Evolutionary conservation across 305 asterid genomes (phyloP).

Genomic region (Solanum chacoense): DNA sequence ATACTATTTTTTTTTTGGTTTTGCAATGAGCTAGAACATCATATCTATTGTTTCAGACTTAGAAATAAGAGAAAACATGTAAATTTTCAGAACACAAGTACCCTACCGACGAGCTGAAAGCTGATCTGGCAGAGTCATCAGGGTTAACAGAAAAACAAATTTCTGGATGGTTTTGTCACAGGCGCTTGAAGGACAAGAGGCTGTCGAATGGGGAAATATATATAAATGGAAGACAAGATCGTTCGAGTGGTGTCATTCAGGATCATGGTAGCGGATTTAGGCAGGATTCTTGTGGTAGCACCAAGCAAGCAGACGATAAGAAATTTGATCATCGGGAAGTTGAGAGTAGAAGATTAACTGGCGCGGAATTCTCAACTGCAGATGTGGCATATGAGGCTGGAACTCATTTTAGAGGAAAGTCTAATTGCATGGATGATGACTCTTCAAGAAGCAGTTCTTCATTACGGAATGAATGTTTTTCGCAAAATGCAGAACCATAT

Average conservation of each 20-base stretch:
- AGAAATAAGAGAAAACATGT: neutral
- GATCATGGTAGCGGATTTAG: slow-evolving; percentile 73
- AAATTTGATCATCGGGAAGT: slow-evolving; percentile 53
- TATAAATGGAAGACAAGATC: slow-evolving; percentile 45
- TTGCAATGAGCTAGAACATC: neutral
- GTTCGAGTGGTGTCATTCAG: slow-evolving; percentile 53
- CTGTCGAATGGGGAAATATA: slow-evolving; percentile 26
- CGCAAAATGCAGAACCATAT: slow-evolving; percentile 27
- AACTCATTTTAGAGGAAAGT: slow-evolving; percentile 27
- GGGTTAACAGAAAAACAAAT: slow-evolving; percentile 88
- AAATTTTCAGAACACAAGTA: slow-evolving; percentile 58
- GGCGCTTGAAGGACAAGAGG: slow-evolving; percentile 78
- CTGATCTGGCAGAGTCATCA: slow-evolving; percentile 54
- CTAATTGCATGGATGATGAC: slow-evolving; percentile 31
- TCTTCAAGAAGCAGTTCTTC: slow-evolving; percentile 73
- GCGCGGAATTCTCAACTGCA: slow-evolving; percentile 38
- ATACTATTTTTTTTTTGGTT: neutral
- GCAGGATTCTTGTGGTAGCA: slow-evolving; percentile 87
- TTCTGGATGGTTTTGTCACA: slow-evolving; percentile 91
- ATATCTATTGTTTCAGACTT: neutral
- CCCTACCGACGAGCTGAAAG: slow-evolving; percentile 61
- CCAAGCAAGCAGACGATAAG: slow-evolving; percentile 52
- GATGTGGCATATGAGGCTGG: slow-evolving; percentile 39
- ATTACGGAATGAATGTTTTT: slow-evolving; percentile 28
- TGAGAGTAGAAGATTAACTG: slow-evolving; percentile 45